Conservation (phyloP, 2,329 filamentous ascomycete species). For the Aspergillus neoniger region DNA sequence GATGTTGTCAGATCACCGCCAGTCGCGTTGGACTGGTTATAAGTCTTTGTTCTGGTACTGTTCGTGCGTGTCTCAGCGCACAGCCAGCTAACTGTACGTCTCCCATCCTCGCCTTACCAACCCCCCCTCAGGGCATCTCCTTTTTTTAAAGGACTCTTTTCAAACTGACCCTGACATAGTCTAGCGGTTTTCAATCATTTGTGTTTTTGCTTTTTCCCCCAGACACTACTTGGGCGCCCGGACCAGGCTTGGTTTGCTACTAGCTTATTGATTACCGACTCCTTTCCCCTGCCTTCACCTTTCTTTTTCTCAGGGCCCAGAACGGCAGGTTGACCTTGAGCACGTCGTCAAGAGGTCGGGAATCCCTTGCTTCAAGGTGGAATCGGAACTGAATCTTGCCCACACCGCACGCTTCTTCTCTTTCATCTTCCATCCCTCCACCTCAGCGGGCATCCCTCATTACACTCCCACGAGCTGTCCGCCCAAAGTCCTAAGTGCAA, state of each 20-base stretch:
- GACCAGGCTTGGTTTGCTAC: constrained; percentile 8
- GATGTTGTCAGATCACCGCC: background rate
- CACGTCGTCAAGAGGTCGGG: constrained; percentile 11
- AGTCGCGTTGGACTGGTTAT: background rate
- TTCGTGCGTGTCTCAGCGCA: background rate
- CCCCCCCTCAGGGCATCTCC: background rate
- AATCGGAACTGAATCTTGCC: constrained; percentile 8
- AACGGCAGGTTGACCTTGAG: constrained; percentile 12
- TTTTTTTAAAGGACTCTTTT: background rate
- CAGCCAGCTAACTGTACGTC: background rate
- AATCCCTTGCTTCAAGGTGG: constrained; percentile 17
- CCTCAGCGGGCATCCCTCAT: constrained; percentile 1
- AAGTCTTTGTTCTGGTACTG: background rate
- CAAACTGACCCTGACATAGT: background rate
- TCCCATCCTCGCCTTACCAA: background rate
- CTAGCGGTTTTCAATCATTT: background rate
- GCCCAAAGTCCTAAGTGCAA: background rate
- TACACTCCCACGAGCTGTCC: background rate
- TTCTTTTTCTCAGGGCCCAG: constrained; percentile 6
- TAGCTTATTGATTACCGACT: constrained; percentile 11
- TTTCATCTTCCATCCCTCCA: background rate
- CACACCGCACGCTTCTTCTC: constrained; percentile 1
- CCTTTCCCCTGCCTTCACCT: constrained; percentile 2
- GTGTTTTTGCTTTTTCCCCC: constrained; percentile 1
- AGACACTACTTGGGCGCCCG: constrained; percentile 1